phyloP scores from a whole-genome alignment of 139 green algal species.

The Coelastrella sp. region DNA sequence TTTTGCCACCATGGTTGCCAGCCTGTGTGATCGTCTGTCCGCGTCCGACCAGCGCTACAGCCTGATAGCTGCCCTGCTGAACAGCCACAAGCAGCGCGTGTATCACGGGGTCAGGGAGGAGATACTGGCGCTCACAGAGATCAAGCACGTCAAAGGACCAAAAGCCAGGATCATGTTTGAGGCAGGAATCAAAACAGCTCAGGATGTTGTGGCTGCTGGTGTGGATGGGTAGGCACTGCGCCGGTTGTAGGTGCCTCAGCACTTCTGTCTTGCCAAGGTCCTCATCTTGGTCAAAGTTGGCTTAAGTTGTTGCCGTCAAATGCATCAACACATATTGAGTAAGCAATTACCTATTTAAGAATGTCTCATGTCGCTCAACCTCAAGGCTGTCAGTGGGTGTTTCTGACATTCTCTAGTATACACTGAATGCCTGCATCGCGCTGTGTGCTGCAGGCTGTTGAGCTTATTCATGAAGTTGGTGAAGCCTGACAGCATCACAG shows the following conservation, averaged over 20 bases:
- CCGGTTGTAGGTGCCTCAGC: not conserved
- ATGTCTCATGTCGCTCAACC: no score
- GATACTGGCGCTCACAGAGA: conserved; percentile 85
- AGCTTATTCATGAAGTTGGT: not conserved
- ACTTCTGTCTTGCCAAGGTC: not conserved
- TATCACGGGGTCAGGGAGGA: conserved; percentile 75
- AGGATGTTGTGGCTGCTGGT: conserved; percentile 67
- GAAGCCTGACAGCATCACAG: not conserved
- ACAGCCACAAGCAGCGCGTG: conserved; percentile 80
- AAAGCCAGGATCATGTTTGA: conserved; percentile 85
- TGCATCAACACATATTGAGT: no score
- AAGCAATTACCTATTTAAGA: no score
- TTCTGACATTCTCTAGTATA: no score
- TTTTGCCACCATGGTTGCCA: conserved; percentile 79
- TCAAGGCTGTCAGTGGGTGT: no score
- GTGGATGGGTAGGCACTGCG: conserved; percentile 47
- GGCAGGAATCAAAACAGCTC: conserved; percentile 78
- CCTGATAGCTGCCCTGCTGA: conserved; percentile 81
- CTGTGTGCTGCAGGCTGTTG: not conserved
- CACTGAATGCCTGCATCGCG: not conserved
- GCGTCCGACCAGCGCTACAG: conserved; percentile 57
- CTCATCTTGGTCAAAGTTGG: no score
- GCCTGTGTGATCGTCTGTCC: conserved; percentile 85
- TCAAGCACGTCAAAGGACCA: conserved; percentile 73
- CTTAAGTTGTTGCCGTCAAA: no score